Evolutionary conservation across 148 eudicot genomes (phyloP), one percentile per base, ranked within the genome.

Genomic region (Agrostemma githago): DNA sequence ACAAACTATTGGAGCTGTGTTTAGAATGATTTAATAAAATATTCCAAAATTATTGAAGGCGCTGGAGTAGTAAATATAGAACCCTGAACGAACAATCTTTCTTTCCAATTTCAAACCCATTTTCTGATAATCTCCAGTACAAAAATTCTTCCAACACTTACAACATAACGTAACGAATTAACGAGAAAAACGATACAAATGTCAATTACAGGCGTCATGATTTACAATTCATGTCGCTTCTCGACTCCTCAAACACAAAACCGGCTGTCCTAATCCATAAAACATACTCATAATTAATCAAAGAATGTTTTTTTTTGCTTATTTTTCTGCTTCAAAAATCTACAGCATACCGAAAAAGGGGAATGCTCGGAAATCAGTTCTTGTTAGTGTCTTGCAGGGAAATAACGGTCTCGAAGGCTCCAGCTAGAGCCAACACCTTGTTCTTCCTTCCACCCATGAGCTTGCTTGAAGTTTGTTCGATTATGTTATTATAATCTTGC

Each of bases 361-460:
- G 57, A 53, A 53, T 61, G 54, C 59, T 39, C 41, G 51, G 37
- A 6, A 51, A 63, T 81, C 71, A 81, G 20, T 71, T 69, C 63
- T 81, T 81, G 69, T 71, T 79, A 54, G 67, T 81, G 67, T 82
- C 87, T 64, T 84, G 87, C 85, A 82, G 79, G 19, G 90, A 85
- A 39, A 90, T 88, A 40, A 90, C 92, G 1, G 90, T 85, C 76
- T 90, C 92, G 70, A 90, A 90, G 1, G 96, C 96, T 5, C 96
- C 96, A 20, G 91, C 96, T 53, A 90, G 74, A 37, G 96, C 96
- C 79, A 76, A 78, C 69, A 90, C 96, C 65, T 82, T 90, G 80
- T 86, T 90, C 74, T 76, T 88, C 82, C 75, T 84, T 7, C 84
- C 78, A 51, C 84, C 86, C 76, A 83, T 86, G 6, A 90, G 86